Conservation (phyloP, 257 asterid species). For the Fraxinus pennsylvanica region DNA sequence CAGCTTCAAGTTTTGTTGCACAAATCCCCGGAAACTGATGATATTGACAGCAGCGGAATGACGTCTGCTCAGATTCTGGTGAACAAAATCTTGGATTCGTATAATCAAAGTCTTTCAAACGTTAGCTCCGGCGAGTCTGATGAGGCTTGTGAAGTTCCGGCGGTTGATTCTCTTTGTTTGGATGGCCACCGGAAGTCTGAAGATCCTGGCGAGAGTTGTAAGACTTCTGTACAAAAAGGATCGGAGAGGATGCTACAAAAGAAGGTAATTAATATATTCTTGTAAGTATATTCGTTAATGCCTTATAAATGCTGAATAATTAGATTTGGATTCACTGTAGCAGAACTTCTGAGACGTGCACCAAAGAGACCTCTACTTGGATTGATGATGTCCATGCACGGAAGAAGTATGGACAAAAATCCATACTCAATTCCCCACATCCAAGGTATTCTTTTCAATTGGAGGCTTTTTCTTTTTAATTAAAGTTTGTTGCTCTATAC, state of each 20-base stretch:
- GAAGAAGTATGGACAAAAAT: slow-evolving; percentile 46
- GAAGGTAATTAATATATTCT: background rate
- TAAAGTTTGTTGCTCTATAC: too few relatives aligned
- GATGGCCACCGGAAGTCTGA: slow-evolving; percentile 1
- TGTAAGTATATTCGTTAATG: background rate
- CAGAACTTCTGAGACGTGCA: slow-evolving; percentile 27
- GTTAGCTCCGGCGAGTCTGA: background rate
- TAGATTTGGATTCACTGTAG: slow-evolving; percentile 12
- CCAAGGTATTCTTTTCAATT: slow-evolving; percentile 27
- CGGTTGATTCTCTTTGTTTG: background rate
- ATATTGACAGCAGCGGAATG: background rate
- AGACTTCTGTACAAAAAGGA: background rate
- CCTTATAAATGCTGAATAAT: background rate
- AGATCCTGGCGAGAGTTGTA: background rate
- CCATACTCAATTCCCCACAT: slow-evolving; percentile 25
- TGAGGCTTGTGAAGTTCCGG: background rate
- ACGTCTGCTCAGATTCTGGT: background rate
- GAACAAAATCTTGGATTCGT: background rate
- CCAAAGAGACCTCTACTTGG: slow-evolving; percentile 20
- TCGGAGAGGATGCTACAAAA: slow-evolving; percentile 19
- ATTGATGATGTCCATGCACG: slow-evolving; percentile 43
- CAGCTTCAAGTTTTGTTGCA: background rate
- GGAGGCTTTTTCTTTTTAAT: too few relatives aligned
- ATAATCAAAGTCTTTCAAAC: background rate
- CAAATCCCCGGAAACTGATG: background rate